Percentiles rank a stretch among this genome's conserved stretches.
Conservation (phyloP, 495 filamentous ascomycete genomes). For the Lasiosphaeria hispida region DNA sequence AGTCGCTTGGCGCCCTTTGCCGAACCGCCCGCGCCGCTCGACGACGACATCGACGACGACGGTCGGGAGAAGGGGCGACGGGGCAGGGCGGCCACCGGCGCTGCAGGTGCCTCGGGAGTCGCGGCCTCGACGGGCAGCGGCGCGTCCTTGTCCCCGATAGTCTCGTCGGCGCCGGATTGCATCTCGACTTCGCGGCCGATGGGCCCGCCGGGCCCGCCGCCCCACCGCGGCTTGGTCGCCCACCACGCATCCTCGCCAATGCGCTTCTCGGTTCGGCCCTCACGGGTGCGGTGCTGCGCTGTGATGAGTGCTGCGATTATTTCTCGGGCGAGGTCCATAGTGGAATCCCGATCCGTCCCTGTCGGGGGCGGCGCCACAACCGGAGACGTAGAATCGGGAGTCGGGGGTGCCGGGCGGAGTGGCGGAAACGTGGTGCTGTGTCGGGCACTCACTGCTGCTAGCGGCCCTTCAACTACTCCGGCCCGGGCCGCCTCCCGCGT, state of each 20-base stretch:
- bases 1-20: conserved; percentile 46
- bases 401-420: conserved; percentile 12
- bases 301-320: conserved; percentile 69
- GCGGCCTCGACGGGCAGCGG: conserved; percentile 3
- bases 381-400: not conserved
- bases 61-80: conserved; percentile 4
- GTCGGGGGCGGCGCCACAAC: not conserved
- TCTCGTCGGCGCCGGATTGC: conserved; percentile 32
- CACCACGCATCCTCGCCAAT: conserved; percentile 82
- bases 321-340: conserved; percentile 70
- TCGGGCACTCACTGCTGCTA: conserved; percentile 58
- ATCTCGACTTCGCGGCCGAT: conserved; percentile 55
- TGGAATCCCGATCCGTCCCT: conserved; percentile 42
- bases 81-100: not conserved
- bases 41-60: not conserved
- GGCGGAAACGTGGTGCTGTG: conserved; percentile 49
- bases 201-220: conserved; percentile 65
- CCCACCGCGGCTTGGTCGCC: conserved; percentile 71
- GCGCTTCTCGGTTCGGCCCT: conserved; percentile 61
- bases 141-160: conserved; percentile 45
- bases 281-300: conserved; percentile 77
- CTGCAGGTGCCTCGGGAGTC: not conserved
- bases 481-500: conserved; percentile 67
- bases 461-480: conserved; percentile 76
- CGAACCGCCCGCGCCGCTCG: conserved; percentile 2